Evolutionary conservation across 345 rosid species (phyloP).

Genomic region (Hibiscus trionum): DNA sequence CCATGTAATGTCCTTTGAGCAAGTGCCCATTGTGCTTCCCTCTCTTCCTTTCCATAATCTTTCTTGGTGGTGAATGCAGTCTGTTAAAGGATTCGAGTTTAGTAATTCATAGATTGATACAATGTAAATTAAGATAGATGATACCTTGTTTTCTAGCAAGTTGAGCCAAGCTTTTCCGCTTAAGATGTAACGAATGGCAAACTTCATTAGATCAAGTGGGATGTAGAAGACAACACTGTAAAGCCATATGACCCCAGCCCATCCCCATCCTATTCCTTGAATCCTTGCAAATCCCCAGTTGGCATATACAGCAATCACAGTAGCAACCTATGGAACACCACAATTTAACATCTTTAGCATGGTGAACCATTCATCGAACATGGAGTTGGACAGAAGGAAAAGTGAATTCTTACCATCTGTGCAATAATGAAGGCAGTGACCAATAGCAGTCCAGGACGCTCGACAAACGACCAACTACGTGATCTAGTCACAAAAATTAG

Average conservation of each 20-base stretch:
- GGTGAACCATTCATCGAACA: background rate
- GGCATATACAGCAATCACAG: conserved; percentile 60
- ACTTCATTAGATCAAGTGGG: conserved; percentile 76
- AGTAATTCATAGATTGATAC: background rate
- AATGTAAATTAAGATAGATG: background rate
- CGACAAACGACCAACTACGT: conserved; percentile 74
- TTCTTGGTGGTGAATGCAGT: conserved; percentile 87
- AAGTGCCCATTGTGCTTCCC: conserved; percentile 91
- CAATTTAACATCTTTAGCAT: background rate
- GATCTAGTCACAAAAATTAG: conserved; percentile 89
- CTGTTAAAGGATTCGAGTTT: conserved; percentile 26
- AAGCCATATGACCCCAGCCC: conserved; percentile 91
- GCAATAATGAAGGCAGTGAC: conserved; percentile 54
- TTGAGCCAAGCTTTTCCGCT: conserved; percentile 79
- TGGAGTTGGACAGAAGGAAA: background rate
- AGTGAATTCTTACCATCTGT: conserved; percentile 44
- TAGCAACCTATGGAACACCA: conserved; percentile 47
- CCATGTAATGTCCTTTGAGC: conserved; percentile 84
- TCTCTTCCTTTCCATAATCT: conserved; percentile 77
- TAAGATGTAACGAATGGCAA: conserved; percentile 65
- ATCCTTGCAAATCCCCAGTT: conserved; percentile 73
- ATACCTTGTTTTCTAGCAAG: conserved; percentile 67
- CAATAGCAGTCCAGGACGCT: conserved; percentile 68
- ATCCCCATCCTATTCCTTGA: conserved; percentile 81
- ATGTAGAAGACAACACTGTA: conserved; percentile 62